Percentiles rank a stretch among this genome's conserved stretches.
These are phyloP conservation scores for Beauveria varroae DNA, from an alignment of 2,329 filamentous ascomycete species.

Conservation along the genomic window DNA sequence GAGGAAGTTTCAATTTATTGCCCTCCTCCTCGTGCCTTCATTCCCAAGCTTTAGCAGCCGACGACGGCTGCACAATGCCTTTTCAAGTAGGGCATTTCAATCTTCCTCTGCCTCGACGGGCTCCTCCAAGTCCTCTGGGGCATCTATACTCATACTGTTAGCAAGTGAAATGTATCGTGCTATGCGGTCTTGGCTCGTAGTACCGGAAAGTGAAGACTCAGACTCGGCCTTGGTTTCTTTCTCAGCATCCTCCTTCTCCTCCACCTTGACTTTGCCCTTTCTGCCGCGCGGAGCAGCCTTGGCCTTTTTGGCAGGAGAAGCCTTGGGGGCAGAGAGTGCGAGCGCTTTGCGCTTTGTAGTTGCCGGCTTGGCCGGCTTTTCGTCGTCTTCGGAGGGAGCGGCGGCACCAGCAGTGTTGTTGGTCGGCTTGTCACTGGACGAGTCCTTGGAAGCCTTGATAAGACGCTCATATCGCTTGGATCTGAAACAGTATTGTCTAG, in stretches of 20 bases:
- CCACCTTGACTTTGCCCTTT: slow-evolving; percentile 11
- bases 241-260: slow-evolving; percentile 15
- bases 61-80: not conserved
- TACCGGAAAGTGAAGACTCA: slow-evolving; percentile 22
- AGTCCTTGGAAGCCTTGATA: slow-evolving; percentile 50
- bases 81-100: not conserved
- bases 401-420: slow-evolving; percentile 7
- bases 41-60: not conserved
- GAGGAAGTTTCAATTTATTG: not conserved
- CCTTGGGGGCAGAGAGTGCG: slow-evolving; percentile 14
- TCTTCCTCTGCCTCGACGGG: not conserved
- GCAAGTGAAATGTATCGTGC: not conserved
- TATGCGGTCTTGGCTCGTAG: not conserved
- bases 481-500: slow-evolving; percentile 30
- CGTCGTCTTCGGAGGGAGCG: slow-evolving; percentile 10
- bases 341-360: slow-evolving; percentile 10
- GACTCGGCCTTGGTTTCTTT: slow-evolving; percentile 17
- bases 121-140: not conserved
- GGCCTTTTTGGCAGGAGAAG: slow-evolving; percentile 19
- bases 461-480: slow-evolving; percentile 63
- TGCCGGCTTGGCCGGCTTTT: not conserved
- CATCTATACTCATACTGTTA: not conserved
- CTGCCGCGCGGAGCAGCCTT: slow-evolving; percentile 17
- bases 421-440: slow-evolving; percentile 2
- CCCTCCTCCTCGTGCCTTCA: not conserved